Evolutionary conservation across 2,329 filamentous ascomycete species (phyloP), one percentile per base, ranked within the genome.

Genomic region (Keithomyces neogunnii): DNA sequence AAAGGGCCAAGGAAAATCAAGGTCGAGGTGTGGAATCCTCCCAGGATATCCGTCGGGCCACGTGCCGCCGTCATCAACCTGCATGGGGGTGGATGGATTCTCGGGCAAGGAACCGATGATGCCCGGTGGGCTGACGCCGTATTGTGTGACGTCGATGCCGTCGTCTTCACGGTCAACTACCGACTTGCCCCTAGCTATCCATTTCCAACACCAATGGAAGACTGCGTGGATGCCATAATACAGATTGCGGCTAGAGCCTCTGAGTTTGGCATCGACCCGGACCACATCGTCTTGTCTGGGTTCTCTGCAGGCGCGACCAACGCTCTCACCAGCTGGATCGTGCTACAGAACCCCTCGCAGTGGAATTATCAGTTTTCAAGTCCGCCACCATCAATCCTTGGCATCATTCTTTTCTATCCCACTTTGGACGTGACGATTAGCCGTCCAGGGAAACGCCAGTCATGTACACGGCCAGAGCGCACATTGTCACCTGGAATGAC

Each of bases 101-200:
- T 85, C 33, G 84, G 84, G 10, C 73, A 74, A 45, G 80, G 76
- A 3, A 82, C 78, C 3, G 80, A 86, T 61, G 83, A 86, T 60
- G 76, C 80, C 11, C 73, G 81, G 42, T 85, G 82, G 72, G 79
- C 77, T 5, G 71, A 75, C 3, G 69, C 73, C 36, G 75, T 83
- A 3, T 66, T 77, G 39, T 66, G 75, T 30, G 68, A 73, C 4
- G 68, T 78, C 10, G 73, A 79, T 49, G 80, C 77, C 31, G 70
- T 86, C 28, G 75, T 85, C 50, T 76, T 86, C 54, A 80, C 77
- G 2, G 80, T 85, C 57, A 81, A 85, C 59, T 87, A 88, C 62
- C 76, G 84, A n/a, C 73, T 86, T 2, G 82, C 83, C 0, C 84
- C 84, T 0, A 77, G 79, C 59, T 72, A 78, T 56, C 82, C 82